phyloP scores from a whole-genome alignment of 257 asterid genomes.

The Solanum piurae region DNA sequence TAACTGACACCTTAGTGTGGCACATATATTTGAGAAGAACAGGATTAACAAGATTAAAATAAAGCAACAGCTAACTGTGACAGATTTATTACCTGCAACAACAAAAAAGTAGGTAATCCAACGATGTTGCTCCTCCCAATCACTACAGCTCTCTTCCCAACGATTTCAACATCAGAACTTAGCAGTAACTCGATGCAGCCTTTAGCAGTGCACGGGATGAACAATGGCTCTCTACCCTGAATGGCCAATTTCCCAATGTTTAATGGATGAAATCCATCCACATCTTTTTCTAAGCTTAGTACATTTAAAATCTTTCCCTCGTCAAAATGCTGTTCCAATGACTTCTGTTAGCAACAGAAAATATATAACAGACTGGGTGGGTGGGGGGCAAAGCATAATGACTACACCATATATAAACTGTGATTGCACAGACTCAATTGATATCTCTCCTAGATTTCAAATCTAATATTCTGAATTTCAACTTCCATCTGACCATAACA shows the following conservation, averaged over 20 bases:
- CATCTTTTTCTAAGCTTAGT: constrained; percentile 54
- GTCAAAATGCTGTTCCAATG: constrained; percentile 45
- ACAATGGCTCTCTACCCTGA: constrained; percentile 60
- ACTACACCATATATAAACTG: background rate
- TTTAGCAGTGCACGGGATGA: constrained; percentile 65
- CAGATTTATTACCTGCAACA: constrained; percentile 50
- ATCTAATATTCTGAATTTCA: background rate
- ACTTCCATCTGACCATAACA: background rate
- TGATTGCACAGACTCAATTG: background rate
- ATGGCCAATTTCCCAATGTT: constrained; percentile 57
- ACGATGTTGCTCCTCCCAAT: constrained; percentile 86
- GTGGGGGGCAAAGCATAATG: background rate
- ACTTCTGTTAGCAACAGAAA: constrained; percentile 10
- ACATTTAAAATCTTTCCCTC: constrained; percentile 33
- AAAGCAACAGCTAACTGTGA: background rate
- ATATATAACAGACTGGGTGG: background rate
- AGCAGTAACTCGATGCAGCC: constrained; percentile 66
- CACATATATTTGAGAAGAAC: background rate
- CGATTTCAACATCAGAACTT: constrained; percentile 43
- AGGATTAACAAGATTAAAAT: background rate
- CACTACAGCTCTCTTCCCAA: constrained; percentile 61
- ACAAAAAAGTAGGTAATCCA: constrained; percentile 70
- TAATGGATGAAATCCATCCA: constrained; percentile 66
- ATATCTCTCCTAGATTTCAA: background rate
- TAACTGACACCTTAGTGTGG: background rate